Base-by-base conservation (phyloP, 1,139 yeast species). In the Taiozyma onychis region DNA sequence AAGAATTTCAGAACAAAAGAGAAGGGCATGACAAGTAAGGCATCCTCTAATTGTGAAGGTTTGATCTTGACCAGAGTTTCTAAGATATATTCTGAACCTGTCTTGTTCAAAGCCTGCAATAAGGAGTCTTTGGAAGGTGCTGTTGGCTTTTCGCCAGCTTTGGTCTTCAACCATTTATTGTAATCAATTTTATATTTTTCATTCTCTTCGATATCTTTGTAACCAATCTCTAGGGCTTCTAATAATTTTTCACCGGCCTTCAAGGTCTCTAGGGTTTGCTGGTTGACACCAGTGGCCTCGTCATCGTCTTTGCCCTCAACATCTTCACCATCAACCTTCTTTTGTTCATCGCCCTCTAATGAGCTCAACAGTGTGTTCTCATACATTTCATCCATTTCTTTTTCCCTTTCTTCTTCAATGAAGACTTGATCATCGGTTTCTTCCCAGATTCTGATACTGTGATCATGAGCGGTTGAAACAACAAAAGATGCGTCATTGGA, bases 371-470 rank as follows among this genome's bases (percentile, higher is more conserved):
- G 71, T 11, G 88, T 87, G 26, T 77, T 76, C 65, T 93, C 99
- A 64, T 91, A 89, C 54, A 85, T 71, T 66, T 91, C 97, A 65
- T 93, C 99, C 78, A 90, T 76, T 66, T 93, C 99, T 67, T 86
- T 88, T 65, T 95, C 99, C 52, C 93, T 78, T 70, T 93, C 99
- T 75, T 93, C 99, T 66, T 93, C 97, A 54, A 95, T 70, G 68
- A 93, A 93, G 26, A 93, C 91, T 60, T 93, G 95, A 66, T 93
- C 99, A 52, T 87, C 95, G 6, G 96, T 88, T 64, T 89, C 91
- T 55, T 78, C 80, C 99, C 99, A 93, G 24, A 90, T 70, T 65
- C 99, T 77, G 48, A 93, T 82, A 59, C 96, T 85, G 65, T 88
- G 95, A 66, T 93, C 99, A 66, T 93, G 99, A 9, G 97, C 85